Percentiles rank a stretch among this genome's conserved stretches.
phyloP scores from a whole-genome alignment of 495 filamentous ascomycete genomes.

The Penicillium roqueforti region DNA sequence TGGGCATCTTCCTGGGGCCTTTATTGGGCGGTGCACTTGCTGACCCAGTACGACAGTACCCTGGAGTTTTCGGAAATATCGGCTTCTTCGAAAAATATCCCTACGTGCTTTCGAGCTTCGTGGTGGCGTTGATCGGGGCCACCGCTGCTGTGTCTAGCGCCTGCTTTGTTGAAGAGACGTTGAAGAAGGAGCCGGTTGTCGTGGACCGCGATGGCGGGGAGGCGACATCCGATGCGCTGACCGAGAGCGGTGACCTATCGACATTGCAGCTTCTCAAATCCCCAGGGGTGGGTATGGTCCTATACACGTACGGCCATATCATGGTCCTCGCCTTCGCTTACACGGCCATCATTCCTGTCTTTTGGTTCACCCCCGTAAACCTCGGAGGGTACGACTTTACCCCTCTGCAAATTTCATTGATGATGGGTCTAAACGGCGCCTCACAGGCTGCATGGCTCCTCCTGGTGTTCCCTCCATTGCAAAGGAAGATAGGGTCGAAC shows the following conservation, averaged over 20 bases:
- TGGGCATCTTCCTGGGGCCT: constrained; percentile 67
- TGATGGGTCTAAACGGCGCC: constrained; percentile 55
- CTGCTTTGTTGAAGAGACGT: constrained; percentile 55
- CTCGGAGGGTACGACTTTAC: constrained; percentile 61
- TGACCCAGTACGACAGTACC: constrained; percentile 56
- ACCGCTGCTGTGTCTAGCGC: constrained; percentile 45
- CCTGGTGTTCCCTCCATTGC: constrained; percentile 57
- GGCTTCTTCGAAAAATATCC: constrained; percentile 59
- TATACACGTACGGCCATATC: constrained; percentile 56
- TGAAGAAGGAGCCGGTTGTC: constrained; percentile 25
- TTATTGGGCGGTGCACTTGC: constrained; percentile 59
- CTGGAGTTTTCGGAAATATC: constrained; percentile 48
- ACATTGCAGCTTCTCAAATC: constrained; percentile 53
- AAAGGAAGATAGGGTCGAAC: constrained; percentile 55
- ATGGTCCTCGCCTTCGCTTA: constrained; percentile 61
- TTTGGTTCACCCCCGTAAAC: constrained; percentile 52
- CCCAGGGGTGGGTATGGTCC: constrained; percentile 58
- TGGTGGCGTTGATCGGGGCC: constrained; percentile 46
- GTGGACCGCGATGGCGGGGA: constrained; percentile 3
- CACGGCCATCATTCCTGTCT: constrained; percentile 58
- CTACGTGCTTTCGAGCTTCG: constrained; percentile 59
- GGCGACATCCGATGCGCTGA: background rate
- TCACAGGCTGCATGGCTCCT: constrained; percentile 64
- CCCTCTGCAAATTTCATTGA: constrained; percentile 53
- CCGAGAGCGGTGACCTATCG: constrained; percentile 27